phyloP scores from a whole-genome alignment of 371 early-diverging fungal genomes.

The Syncephalastrum contaminatum region DNA sequence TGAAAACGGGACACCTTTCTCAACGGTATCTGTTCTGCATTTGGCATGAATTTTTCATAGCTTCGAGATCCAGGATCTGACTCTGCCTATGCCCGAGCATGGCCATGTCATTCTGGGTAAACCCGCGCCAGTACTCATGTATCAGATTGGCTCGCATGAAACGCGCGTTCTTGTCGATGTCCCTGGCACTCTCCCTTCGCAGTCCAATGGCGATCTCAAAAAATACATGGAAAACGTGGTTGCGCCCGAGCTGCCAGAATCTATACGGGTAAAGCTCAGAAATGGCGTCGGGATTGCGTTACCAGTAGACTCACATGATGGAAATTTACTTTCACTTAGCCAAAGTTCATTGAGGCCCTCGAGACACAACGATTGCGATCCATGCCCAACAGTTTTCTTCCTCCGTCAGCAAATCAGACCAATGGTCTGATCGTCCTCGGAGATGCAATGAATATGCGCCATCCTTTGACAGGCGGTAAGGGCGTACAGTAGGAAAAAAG shows the following conservation, averaged over 20 bases:
- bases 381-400: constrained; percentile 90
- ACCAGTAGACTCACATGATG: constrained; percentile 8
- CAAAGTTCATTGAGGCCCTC: constrained; percentile 66
- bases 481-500: no score
- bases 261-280: constrained; percentile 47
- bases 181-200: constrained; percentile 83
- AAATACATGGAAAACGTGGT: constrained; percentile 61
- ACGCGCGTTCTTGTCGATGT: constrained; percentile 92
- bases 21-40: background rate
- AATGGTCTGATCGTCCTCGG: constrained; percentile 83
- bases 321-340: constrained; percentile 23
- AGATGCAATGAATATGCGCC: constrained; percentile 94
- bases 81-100: constrained; percentile 80
- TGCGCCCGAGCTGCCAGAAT: constrained; percentile 69
- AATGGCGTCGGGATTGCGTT: constrained; percentile 2
- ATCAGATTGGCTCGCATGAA: constrained; percentile 88
- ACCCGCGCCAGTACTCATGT: constrained; percentile 89
- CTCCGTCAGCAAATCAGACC: constrained; percentile 66
- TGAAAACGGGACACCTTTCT: background rate
- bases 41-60: constrained; percentile 18
- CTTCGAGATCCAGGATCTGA: constrained; percentile 64
- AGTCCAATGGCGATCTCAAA: constrained; percentile 62
- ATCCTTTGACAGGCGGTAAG: constrained; percentile 88
- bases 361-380: constrained; percentile 74
- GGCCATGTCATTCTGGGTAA: constrained; percentile 89